Evolutionary conservation across 2,329 filamentous ascomycete genomes (phyloP), one percentile per base, ranked within the genome.

Genomic region (Curvularia hawaiiensis): DNA sequence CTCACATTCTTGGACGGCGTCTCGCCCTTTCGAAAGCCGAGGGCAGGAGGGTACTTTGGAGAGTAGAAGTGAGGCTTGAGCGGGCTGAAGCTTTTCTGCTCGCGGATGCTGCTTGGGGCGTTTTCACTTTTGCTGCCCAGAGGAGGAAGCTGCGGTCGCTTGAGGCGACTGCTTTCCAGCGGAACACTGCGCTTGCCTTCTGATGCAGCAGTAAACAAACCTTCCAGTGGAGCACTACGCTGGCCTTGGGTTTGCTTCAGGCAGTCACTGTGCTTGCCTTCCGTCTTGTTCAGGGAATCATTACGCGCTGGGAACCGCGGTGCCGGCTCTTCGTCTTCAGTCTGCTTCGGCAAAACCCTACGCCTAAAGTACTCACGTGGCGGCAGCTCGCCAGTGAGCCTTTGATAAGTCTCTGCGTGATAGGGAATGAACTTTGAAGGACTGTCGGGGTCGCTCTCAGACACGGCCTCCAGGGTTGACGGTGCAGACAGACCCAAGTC

Each of bases 1-100:
- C 73, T 71, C 68, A 76, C 73, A 59, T 75, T 74, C 9, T 63
- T 64, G 3, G 70, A 74, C 7, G 70, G 69, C 4, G 65, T 66
- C 28, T 67, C 68, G 16, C 62, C 66, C 31, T 63, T 54, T 8
- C 54, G 59, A 54, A 66, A 66, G 14, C 61, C 52, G 7, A 40
- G 51, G 3, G 63, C 47, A 22, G 68, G 67, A 43, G 61, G 61
- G 18, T 65, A 50, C 1, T 68, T 67, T 3, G 72, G 72, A n/a
- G 68, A 69, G 51, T 75, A 76, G 49, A 75, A 73, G 3, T 64
- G 63, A 14, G 72, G 68, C 7, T 51, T 68, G n/a, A 71, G 52
- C 3, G 52, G 56, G 28, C 56, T 61, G 33, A 54, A 56, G 20
- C 31, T 50, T 22, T 26, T 51, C 30, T 43, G 54, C 10, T 58